These are phyloP conservation scores for Fusarium oxysporum DNA, from an alignment of 2,329 filamentous ascomycete species.

Conservation along the genomic window DNA sequence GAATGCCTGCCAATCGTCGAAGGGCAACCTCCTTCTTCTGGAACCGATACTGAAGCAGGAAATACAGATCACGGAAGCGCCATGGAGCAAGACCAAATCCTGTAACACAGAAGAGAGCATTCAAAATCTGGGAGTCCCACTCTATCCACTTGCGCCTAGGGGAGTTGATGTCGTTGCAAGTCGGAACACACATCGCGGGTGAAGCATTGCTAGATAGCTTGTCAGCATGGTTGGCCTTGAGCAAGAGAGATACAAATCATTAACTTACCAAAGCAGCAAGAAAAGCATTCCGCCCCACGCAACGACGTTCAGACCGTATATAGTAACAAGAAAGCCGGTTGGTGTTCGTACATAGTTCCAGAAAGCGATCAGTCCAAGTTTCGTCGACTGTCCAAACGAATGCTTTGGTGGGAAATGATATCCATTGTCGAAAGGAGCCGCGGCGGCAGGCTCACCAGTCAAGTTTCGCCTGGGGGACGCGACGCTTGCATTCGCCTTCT, in stretches of 20 bases:
- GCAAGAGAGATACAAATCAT: neutral
- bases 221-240: conserved; percentile 13
- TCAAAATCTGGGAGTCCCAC: conserved; percentile 81
- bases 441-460: conserved; percentile 43
- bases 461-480: conserved; percentile 14
- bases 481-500: conserved; percentile 7
- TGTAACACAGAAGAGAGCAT: conserved; percentile 87
- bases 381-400: conserved; percentile 68
- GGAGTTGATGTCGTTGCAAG: conserved; percentile 78
- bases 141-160: conserved; percentile 88
- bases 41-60: conserved; percentile 73
- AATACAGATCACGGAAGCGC: conserved; percentile 85
- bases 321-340: conserved; percentile 78
- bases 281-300: conserved; percentile 95
- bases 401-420: conserved; percentile 74
- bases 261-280: conserved; percentile 76
- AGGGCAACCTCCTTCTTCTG: conserved; percentile 65
- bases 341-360: conserved; percentile 81
- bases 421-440: conserved; percentile 68
- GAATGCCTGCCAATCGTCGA: conserved; percentile 77
- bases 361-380: conserved; percentile 69
- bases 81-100: conserved; percentile 87
- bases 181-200: conserved; percentile 77
- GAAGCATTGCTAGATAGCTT: conserved; percentile 47
- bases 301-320: conserved; percentile 86